Base-by-base conservation (phyloP, 805 yeast genomes). In the Candida boleticola region DNA sequence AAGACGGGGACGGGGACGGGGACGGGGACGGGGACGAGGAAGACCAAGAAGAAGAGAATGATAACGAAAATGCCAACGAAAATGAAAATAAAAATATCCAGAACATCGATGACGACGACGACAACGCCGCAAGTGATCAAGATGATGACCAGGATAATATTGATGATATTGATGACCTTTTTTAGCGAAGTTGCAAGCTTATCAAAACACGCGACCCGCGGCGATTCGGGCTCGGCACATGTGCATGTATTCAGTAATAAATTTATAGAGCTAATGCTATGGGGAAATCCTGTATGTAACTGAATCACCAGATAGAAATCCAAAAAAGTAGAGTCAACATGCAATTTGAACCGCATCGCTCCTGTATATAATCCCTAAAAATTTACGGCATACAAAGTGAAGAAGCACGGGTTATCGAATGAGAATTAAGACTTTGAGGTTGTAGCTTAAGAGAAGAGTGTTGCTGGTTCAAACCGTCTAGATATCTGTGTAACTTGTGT, bases 131-230 rank as follows among this genome's bases (percentile, higher is more conserved):
- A 41, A 59, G 68, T 40, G 73, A 66, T 40, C n/a, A n/a, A n/a
- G 52, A 45, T 25, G 53, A 49, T 18, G 55, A 48, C 22, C 49
- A 52, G 14, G 63, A 57, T 26, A 53, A 55, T 26, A 45, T 54
- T 38, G 71, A 66, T 40, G 72, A 67, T 41, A 59, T 68, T 40
- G 73, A 66, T 40, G 73, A 67, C 46, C 63, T 68, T 48, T 66
- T 66, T 46, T 55, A 47, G 11, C 27, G 27, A 23, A n/a, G n/a
- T n/a, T n/a, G n/a, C 39, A 9, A 10, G 9, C 4, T 10, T 27
- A 18, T 22, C 3, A 22, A 31, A 32, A 18, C 29, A 31, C 19
- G 25, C 22, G 32, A 20, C 25, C 14, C 42, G 42, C 33, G 36
- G 38, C 30, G 30, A 26, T 21, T 26, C 29, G 23, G 36, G 19